A percentile compares a stretch with the other conserved stretches of the same genome.
phyloP scores from a whole-genome alignment of 495 filamentous ascomycete species.

The Rhypophila decipiens region DNA sequence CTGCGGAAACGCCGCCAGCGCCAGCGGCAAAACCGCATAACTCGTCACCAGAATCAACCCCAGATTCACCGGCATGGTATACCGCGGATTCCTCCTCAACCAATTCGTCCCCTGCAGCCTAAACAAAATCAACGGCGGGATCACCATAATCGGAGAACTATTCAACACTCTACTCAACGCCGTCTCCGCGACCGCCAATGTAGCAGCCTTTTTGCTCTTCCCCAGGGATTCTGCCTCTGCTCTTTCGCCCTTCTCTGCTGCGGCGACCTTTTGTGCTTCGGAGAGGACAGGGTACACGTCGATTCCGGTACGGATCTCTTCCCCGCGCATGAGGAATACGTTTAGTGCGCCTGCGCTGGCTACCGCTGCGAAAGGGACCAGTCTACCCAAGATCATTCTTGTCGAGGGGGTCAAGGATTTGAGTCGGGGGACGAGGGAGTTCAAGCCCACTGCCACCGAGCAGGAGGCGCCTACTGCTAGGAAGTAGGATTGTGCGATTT shows the following conservation, averaged over 20 bases:
- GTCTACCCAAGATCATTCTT: conserved; percentile 64
- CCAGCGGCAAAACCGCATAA: conserved; percentile 77
- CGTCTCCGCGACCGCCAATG: conserved; percentile 84
- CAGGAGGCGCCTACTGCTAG: conserved; percentile 89
- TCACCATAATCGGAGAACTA: conserved; percentile 92
- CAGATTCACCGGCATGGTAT: conserved; percentile 73
- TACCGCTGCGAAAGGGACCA: conserved; percentile 94
- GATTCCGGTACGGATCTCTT: conserved; percentile 88
- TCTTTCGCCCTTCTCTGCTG: conserved; percentile 45
- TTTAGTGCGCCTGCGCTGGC: conserved; percentile 85
- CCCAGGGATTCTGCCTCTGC: conserved; percentile 63
- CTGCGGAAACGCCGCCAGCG: conserved; percentile 87
- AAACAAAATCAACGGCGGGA: conserved; percentile 82
- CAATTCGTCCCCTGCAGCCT: conserved; percentile 69
- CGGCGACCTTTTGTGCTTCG: conserved; percentile 43
- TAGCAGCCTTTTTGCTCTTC: conserved; percentile 81
- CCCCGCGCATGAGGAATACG: conserved; percentile 94
- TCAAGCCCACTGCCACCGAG: conserved; percentile 88
- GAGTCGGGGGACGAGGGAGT: conserved; percentile 78
- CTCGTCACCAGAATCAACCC: conserved; percentile 76
- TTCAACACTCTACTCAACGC: conserved; percentile 85
- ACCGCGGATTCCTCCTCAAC: conserved; percentile 59
- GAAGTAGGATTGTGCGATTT: conserved; percentile 82
- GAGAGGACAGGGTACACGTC: conserved; percentile 81
- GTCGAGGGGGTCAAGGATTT: conserved; percentile 67